Evolutionary conservation across 768 basidiomycete genomes (phyloP), one percentile per base, ranked within the genome.

Genomic region (Suillus variegatus): DNA sequence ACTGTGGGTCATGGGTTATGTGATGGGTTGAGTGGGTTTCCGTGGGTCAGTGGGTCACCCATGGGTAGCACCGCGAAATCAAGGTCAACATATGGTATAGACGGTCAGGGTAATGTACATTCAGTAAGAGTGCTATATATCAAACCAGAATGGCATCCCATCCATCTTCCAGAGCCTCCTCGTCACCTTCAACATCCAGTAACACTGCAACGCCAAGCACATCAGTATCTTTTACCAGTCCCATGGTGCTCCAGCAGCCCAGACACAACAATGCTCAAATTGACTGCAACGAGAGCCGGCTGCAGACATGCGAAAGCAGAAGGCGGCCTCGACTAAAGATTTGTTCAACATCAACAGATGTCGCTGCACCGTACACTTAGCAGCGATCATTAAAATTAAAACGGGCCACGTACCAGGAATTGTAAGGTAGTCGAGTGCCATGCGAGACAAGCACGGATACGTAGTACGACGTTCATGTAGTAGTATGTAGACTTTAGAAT

Each of bases 341-440:
- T 10, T 52, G n/a, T 54, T 67, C 61, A 2, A 67, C 54, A 16
- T 52, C 51, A 7, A 61, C 62, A 20, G 65, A 67, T 14, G 67
- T 67, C 12, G 65, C 67, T 66, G n/a, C 18, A 63, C 1, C 10
- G 4, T 47, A n/a, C 25, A 54, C 71, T 71, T 63, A 46, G 44
- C 20, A 46, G 35, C 35, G 35, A 36, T 36, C 2, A 36, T 35
- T 46, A 66, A 69, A 60, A 69, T n/a, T 47, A 32, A 20, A 2
- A 72, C 61, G 2, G 58, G 68, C 7, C 63, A 74, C 72, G 13
- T 62, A 76, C 76, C 74, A 6, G 74, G 77, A 52, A 78, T 74
- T 9, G 64, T 65, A 3, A 76, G 68, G 41, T 79, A 79, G 60
- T 80, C 74, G 5, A 75, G 52, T 5, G 74, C 79, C 78, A 81